A percentile compares a stretch with the other conserved stretches of the same genome.
phyloP scores from a whole-genome alignment of 1,139 yeast genomes.

The Debaryomycetaceae sp. region DNA sequence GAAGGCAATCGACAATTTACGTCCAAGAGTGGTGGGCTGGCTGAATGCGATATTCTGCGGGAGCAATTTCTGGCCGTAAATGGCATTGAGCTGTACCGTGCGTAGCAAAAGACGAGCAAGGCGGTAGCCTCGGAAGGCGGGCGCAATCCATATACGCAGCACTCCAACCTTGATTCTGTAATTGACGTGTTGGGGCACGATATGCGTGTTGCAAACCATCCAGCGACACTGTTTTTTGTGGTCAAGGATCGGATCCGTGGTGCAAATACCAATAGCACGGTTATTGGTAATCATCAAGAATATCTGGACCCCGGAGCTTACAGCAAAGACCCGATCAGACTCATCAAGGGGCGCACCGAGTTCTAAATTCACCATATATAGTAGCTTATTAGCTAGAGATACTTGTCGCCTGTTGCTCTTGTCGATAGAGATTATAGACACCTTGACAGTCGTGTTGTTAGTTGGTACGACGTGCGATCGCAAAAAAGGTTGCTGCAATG shows the following conservation, averaged over 20 bases:
- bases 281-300: conserved; percentile 31
- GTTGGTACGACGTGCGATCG: too few species aligned
- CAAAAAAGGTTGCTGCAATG: too few species aligned
- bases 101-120: conserved; percentile 35
- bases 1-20: conserved; percentile 39
- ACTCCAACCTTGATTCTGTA: conserved; percentile 35
- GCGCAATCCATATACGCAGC: conserved; percentile 57
- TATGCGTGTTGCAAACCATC: conserved; percentile 34
- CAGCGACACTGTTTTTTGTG: conserved; percentile 22
- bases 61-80: conserved; percentile 41
- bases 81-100: conserved; percentile 25
- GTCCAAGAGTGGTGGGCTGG: conserved; percentile 60
- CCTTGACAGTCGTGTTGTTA: too few species aligned
- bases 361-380: conserved; percentile 46
- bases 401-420: conserved; percentile 8
- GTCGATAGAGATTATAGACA: too few species aligned
- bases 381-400: conserved; percentile 14
- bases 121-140: conserved; percentile 40
- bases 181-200: conserved; percentile 25
- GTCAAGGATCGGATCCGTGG: conserved; percentile 25
- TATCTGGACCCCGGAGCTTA: conserved; percentile 24
- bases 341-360: conserved; percentile 49
- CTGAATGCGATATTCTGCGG: conserved; percentile 49
- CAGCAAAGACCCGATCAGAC: conserved; percentile 29
- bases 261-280: conserved; percentile 43